phyloP scores from a whole-genome alignment of 1,284 basidiomycete species.

The Schizophyllum commune region DNA sequence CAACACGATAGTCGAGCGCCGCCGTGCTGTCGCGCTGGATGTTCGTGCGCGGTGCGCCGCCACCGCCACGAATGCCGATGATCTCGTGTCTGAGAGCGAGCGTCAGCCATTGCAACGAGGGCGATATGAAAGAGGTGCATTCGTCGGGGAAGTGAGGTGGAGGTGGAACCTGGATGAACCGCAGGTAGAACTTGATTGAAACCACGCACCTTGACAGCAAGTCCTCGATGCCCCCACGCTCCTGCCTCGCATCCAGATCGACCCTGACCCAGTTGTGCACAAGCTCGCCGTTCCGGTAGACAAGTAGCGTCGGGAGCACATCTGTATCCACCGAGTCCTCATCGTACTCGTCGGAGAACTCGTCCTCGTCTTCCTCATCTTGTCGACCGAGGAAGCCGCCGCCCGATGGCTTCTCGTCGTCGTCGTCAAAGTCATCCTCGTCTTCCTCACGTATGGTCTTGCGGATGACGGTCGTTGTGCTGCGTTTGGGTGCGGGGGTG shows the following conservation, averaged over 20 bases:
- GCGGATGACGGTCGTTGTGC: slow-evolving; percentile 10
- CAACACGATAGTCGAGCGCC: neutral
- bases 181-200: no score
- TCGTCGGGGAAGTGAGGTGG: no score
- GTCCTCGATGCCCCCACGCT: slow-evolving; percentile 52
- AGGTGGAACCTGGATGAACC: no score
- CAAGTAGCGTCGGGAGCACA: slow-evolving; percentile 76
- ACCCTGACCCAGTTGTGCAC: slow-evolving; percentile 79
- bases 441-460: slow-evolving; percentile 26
- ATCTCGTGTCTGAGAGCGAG: neutral
- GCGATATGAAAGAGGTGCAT: no score
- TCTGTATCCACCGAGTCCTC: slow-evolving; percentile 66
- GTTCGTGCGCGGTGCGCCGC: no score
- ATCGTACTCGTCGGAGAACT: slow-evolving; percentile 26
- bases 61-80: neutral
- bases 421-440: slow-evolving; percentile 44
- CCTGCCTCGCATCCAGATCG: slow-evolving; percentile 67
- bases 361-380: slow-evolving; percentile 37
- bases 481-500: slow-evolving; percentile 10
- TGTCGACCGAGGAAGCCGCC: slow-evolving; percentile 15
- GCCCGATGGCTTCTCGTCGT: slow-evolving; percentile 21
- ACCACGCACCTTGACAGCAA: slow-evolving; percentile 56
- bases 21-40: neutral
- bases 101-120: neutral
- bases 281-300: slow-evolving; percentile 77